A percentile compares a stretch with the other conserved stretches of the same genome.
phyloP scores from a whole-genome alignment of 2,329 filamentous ascomycete genomes.

The Neonectria neomacrospora region DNA sequence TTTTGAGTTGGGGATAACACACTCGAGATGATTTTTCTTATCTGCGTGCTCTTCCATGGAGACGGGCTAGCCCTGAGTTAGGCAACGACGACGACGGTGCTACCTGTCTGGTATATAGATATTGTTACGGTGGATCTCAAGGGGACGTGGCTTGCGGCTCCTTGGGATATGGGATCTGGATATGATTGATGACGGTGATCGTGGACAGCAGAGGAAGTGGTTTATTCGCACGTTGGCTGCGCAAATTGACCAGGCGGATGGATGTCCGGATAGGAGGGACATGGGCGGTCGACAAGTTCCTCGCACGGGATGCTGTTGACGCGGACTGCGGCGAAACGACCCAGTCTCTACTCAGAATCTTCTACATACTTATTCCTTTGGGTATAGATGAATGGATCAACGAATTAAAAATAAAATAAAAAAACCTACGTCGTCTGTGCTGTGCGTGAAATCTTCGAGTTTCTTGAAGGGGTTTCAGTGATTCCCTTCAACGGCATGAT shows the following conservation, averaged over 20 bases:
- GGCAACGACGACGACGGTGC: constrained; percentile 35
- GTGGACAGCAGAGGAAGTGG: constrained; percentile 26
- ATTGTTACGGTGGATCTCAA: constrained; percentile 36
- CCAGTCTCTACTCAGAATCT: constrained; percentile 46
- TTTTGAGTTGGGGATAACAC: constrained; percentile 20
- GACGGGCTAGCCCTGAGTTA: constrained; percentile 14
- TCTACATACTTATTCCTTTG: constrained; percentile 50
- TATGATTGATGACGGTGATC: constrained; percentile 44
- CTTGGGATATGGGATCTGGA: constrained; percentile 39
- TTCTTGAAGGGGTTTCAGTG: neutral
- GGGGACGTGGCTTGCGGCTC: constrained; percentile 23
- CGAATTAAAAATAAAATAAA: constrained; percentile 39
- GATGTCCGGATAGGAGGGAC: constrained; percentile 16
- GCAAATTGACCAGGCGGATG: constrained; percentile 39
- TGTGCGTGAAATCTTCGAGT: neutral
- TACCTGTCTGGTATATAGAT: constrained; percentile 43
- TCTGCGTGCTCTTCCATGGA: neutral
- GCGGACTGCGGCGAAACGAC: constrained; percentile 28
- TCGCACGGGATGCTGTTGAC: constrained; percentile 1
- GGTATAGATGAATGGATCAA: constrained; percentile 52
- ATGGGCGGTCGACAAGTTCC: constrained; percentile 3
- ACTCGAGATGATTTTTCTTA: constrained; percentile 1
- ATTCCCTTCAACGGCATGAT: neutral
- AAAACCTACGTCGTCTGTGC: neutral
- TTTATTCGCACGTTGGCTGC: constrained; percentile 36